Base-by-base conservation (phyloP, 495 filamentous ascomycete species). In the Penicillium subrubescens region DNA sequence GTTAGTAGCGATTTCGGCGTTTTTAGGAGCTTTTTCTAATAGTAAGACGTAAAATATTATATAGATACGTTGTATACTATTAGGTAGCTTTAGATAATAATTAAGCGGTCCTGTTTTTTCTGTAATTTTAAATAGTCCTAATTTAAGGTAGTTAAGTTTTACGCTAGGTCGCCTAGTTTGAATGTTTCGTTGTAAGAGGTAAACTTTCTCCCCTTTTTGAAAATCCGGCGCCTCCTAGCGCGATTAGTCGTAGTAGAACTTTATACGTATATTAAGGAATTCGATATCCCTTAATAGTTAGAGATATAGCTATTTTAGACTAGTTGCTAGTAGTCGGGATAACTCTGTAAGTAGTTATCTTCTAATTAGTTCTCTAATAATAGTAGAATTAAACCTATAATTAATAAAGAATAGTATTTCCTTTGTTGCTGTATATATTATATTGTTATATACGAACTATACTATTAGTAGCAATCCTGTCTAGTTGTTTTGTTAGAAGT, bases 401-500 rank as follows among this genome's bases (percentile, higher is more conserved):
- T 73, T 68, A 0, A 31, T 43, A 35, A 65, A 72, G 60, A 73
- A 75, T n/a, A 48, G 65, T 2, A 56, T 63, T n/a, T 62, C 5
- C n/a, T 41, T 46, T 2, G 46, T 63, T 0, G 15, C 35, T 59
- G 6, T 11, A 12, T 41, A 11, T 17, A 39, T 43, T 1, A 12
- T 12, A 6, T 69, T 69, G 33, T 78, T 77, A 31, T 66, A 60
- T 7, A 67, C 57, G 48, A 79, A 75, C 35, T 80, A 27, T 15
- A 67, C 64, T 3, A 72, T 57, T 15, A 61, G 69, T 19, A 75
- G 48, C 51, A 60, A 68, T 41, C 62, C 50, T 0, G 41, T 43
- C 75, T 59, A 80, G 61, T 80, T 51, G 48, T 75, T 52, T 33
- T 80, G 66, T 1, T 63, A 53, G 58, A 73, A 75, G 37, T 68